Base-by-base conservation (phyloP, 805 yeast genomes). In the Yarrowia sp. region DNA sequence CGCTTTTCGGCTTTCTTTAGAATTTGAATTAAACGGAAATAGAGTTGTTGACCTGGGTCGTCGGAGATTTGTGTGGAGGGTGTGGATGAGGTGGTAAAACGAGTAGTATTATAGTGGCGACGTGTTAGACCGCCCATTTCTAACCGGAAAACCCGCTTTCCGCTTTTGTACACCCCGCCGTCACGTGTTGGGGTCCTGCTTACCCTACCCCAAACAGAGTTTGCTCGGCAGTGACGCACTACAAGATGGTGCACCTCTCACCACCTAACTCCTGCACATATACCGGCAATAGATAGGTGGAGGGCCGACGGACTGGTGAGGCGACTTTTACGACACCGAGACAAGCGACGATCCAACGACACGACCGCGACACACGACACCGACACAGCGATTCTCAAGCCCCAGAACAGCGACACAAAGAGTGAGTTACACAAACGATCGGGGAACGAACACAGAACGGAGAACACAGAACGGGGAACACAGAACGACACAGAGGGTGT, bases 211-310 rank as follows among this genome's bases (percentile, higher is more conserved):
- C 47, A n/a, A 55, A 55, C 47, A 55, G 42, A 41, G 47, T 55
- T 55, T 38, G 47, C 47, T 55, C 47, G 61, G 61, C 47, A 39
- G 47, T 3, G 61, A 41, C 61, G 45, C 47, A 55, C 61, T 55
- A 31, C 61, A 39, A 41, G 47, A 55, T 41, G 61, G 61, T 39
- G 61, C 61, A 55, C 61, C 43, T 47, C 44, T 55, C 61, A 51
- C 58, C 47, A 55, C 61, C 38, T 39, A 31, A 22, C 38, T 39
- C 47, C 61, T 39, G 61, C 61, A 55, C 61, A 55, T 41, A 55
- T 55, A 39, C 47, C 47, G 61, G 61, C 61, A 55, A 55, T 55
- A 55, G 61, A 55, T 55, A 55, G 61, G 61, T 41, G 61, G 61
- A 55, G 61, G 61, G 61, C 61, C 61, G 47, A 55, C 61, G 45